A percentile compares a stretch with the other conserved stretches of the same genome.
These are phyloP conservation scores for Candida jianshihensis DNA, from an alignment of 805 yeast genomes.

Conservation along the genomic window DNA sequence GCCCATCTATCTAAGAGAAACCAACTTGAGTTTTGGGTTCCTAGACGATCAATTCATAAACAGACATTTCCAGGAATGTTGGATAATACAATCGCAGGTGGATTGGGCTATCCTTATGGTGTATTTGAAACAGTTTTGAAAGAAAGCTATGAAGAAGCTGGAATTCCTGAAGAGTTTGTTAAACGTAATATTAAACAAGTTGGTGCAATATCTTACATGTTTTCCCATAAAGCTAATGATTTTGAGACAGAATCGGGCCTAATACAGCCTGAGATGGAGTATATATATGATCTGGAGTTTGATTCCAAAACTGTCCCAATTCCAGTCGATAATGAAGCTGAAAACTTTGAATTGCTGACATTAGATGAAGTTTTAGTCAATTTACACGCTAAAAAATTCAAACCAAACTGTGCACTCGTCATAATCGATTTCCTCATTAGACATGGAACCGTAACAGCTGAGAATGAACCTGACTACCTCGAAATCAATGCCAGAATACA, in stretches of 20 bases:
- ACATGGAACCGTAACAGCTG: slow-evolving; percentile 65
- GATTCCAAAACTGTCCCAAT: slow-evolving; percentile 38
- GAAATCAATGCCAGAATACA: slow-evolving; percentile 58
- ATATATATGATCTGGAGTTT: slow-evolving; percentile 62
- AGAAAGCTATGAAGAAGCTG: slow-evolving; percentile 90
- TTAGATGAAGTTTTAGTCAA: slow-evolving; percentile 47
- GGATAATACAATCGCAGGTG: slow-evolving; percentile 95
- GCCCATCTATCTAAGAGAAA: slow-evolving; percentile 32
- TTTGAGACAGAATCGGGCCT: slow-evolving; percentile 41
- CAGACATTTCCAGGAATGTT: slow-evolving; percentile 87
- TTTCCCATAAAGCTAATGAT: slow-evolving; percentile 28
- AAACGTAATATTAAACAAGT: slow-evolving; percentile 34
- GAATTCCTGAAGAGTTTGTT: slow-evolving; percentile 50
- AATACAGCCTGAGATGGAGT: slow-evolving; percentile 89
- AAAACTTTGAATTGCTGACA: slow-evolving; percentile 57
- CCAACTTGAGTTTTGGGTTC: slow-evolving; percentile 67
- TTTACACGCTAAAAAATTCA: slow-evolving; percentile 59
- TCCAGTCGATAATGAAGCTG: slow-evolving; percentile 72
- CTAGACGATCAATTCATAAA: slow-evolving; percentile 69
- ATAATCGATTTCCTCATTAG: slow-evolving; percentile 82
- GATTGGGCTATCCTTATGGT: slow-evolving; percentile 77
- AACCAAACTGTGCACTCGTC: slow-evolving; percentile 82
- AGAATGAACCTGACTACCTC: slow-evolving; percentile 57
- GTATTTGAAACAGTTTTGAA: slow-evolving; percentile 71
- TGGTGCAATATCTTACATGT: slow-evolving; percentile 69